Base-by-base conservation (phyloP, 2,329 filamentous ascomycete genomes). In the Lachnellula occidentalis region DNA sequence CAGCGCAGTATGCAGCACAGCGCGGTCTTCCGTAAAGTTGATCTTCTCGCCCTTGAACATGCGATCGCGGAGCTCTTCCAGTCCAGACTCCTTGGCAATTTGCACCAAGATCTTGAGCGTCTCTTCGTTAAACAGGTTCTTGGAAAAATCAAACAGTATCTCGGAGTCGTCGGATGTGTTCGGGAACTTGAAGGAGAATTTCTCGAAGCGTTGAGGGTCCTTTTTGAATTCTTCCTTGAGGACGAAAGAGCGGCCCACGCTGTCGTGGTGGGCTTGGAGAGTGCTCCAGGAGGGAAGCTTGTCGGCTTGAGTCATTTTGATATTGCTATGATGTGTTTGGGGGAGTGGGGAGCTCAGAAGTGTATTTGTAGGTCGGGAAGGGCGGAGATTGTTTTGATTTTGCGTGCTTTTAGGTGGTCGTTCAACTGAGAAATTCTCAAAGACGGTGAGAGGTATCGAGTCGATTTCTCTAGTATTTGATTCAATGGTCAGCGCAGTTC, bases 41-140 rank as follows among this genome's bases (percentile, higher is more conserved):
- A 99, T 97, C 82, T 95, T 92, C 70, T 97, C 90, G 66, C 94
- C 94, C 55, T 85, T 86, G 76, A 99, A 99, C 92, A 99, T 96
- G 70, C 86, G 86, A 83, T 99, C 92, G 61, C 94, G 88, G 71
- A 96, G 89, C 78, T 95, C 82, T 79, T 96, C 92, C 39, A 99
- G 74, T 64, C 87, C 86, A 62, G 92, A 91, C 76, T 97, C 88
- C 75, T 92, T 86, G 60, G 94, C 94, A 27, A 99, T 85, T 78
- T 95, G 86, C 67, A 95, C 80, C 51, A 99, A 82, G 48, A 96
- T 81, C 62, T 87, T 80, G 50, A 97, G 78, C 4, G 92, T 97
- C 76, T 97, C 92, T 65, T 96, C 89, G 59, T 88, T 94, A 67
- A 97, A 73, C 74, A 99, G 92, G 83, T 99, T 99, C 85, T 99